Evolutionary conservation across 148 eudicot species (phyloP).

Genomic region (Bassia scoparia): DNA sequence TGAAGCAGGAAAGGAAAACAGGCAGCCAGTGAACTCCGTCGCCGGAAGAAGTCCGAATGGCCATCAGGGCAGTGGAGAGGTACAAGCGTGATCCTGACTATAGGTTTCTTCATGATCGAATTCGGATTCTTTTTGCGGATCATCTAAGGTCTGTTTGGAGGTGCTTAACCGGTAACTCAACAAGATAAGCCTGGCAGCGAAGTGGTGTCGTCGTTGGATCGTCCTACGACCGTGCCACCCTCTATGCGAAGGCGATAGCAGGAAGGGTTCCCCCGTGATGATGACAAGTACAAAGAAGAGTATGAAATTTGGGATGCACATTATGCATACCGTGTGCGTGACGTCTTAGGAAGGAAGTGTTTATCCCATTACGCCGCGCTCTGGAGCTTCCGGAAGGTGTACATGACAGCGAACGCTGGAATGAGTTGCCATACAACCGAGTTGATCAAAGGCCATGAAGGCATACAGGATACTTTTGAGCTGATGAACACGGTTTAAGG

Average conservation of each 20-base stretch:
- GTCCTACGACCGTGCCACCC: constrained; percentile 19
- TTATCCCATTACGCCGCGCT: constrained; percentile 22
- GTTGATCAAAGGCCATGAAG: constrained; percentile 31
- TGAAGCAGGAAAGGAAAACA: constrained; percentile 13
- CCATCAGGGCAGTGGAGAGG: constrained; percentile 6
- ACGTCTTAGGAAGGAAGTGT: constrained; percentile 27
- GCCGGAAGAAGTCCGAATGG: constrained; percentile 16
- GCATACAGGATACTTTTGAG: constrained; percentile 17
- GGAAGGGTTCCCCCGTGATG: constrained; percentile 13
- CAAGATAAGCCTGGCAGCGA: constrained; percentile 26
- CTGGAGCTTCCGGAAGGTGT: constrained; percentile 29
- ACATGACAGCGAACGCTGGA: constrained; percentile 24
- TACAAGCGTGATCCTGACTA: constrained; percentile 26
- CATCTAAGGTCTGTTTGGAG: constrained; percentile 9
- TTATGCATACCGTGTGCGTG: constrained; percentile 30
- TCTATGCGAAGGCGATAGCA: constrained; percentile 27
- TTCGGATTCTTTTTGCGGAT: constrained; percentile 19
- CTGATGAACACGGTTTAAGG: constrained; percentile 26
- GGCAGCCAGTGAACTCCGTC: constrained; percentile 6
- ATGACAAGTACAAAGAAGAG: background rate
- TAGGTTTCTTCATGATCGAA: constrained; percentile 22
- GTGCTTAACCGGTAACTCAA: background rate
- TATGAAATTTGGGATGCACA: constrained; percentile 19
- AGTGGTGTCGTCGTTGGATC: constrained; percentile 34
- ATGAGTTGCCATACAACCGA: constrained; percentile 18